Percentiles rank a stretch among this genome's conserved stretches.
Conservation (phyloP, 2,329 filamentous ascomycete species). For the Xylariaceae sp. region DNA sequence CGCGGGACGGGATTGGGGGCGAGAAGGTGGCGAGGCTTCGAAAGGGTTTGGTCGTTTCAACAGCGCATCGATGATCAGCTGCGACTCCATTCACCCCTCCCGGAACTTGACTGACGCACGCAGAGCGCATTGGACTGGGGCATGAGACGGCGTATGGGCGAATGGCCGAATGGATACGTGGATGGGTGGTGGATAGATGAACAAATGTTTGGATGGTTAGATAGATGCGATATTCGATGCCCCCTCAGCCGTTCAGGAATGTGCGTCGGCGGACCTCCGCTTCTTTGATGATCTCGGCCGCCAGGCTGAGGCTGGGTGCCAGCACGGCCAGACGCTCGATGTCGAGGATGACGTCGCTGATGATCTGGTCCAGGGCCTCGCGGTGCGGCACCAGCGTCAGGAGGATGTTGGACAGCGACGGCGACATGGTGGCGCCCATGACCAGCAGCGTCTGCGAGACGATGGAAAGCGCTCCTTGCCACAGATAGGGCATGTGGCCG, state of each 20-base stretch:
- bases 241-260: slow-evolving; percentile 45
- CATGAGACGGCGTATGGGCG: too few species aligned
- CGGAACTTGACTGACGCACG: too few species aligned
- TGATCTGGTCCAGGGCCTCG: slow-evolving; percentile 64
- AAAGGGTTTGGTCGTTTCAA: too few species aligned
- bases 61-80: too few species aligned
- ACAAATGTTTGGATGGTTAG: too few species aligned
- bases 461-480: slow-evolving; percentile 77
- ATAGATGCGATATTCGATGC: too few species aligned
- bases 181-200: too few species aligned
- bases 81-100: too few species aligned
- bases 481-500: slow-evolving; percentile 78
- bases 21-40: too few species aligned
- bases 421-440: slow-evolving; percentile 79
- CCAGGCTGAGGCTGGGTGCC: slow-evolving; percentile 66
- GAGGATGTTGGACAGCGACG: slow-evolving; percentile 60
- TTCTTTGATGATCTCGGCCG: slow-evolving; percentile 74
- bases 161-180: too few species aligned
- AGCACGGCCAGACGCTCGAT: slow-evolving; percentile 67
- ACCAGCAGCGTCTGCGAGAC: slow-evolving; percentile 74
- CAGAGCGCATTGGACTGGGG: too few species aligned
- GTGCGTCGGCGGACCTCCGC: slow-evolving; percentile 65
- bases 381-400: slow-evolving; percentile 45
- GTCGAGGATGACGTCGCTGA: slow-evolving; percentile 69
- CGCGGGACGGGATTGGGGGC: too few species aligned